Evolutionary conservation across 345 rosid genomes (phyloP), one percentile per base, ranked within the genome.

Genomic region (Citrus australasica): DNA sequence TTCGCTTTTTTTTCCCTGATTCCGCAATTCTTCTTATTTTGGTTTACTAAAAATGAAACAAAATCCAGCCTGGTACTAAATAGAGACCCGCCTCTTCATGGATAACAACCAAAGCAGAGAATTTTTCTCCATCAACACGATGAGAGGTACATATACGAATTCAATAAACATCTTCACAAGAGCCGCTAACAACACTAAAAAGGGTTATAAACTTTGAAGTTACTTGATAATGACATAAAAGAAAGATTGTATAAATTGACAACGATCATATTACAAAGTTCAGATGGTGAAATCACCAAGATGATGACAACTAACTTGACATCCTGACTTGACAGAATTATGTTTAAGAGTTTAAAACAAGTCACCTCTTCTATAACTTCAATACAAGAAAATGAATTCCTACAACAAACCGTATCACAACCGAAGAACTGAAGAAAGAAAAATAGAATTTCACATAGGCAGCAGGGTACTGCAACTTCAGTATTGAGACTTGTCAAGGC

Each of bases 401-500:
- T 17, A 28, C 10, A 24, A 72, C 38, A 68, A 17, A 37, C 30
- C 4, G 27, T 38, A 67, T 28, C 78, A 72, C 62, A 10, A 32
- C 42, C 40, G 38, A 33, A 66, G 25, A 51, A 53, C 22, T 16
- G 7, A 53, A 5, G 22, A 17, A 33, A 55, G 35, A 51, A 72
- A 48, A 30, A 64, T 19, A 48, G 9, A 59, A 38, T 30, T 71
- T 55, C 65, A 58, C 25, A 17, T 22, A 14, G 40, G 32, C 59
- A 67, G 7, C 58, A 53, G 58, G 61, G 75, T 13, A 78, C 11
- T 24, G 79, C 65, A 56, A 53, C 69, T 84, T 94, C 84, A 96
- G 86, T 84, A 96, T 76, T 94, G 98, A 77, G 97, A 93, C 86
- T 93, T 92, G 90, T 93, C 99, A 66, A 93, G 94, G 83, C 87